Base-by-base conservation (phyloP, 305 asterid species). In the Stenogyne calaminthoides region DNA sequence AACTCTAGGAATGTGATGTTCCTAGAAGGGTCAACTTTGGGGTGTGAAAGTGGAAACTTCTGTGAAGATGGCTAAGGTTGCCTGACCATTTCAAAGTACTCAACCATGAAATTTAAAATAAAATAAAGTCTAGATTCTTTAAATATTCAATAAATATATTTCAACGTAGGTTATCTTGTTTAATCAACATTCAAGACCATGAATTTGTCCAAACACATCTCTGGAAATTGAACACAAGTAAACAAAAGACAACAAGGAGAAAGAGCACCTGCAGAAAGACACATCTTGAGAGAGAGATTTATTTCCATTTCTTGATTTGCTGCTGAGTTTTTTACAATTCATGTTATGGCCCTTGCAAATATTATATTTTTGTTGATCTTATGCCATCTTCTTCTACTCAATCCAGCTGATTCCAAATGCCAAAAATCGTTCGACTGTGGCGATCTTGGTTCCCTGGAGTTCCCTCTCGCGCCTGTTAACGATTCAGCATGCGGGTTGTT, bases 401-500 rank as follows among this genome's bases (percentile, higher is more conserved):
- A 18, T 54, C 9, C 6, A 12, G 78, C 56, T 32, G 7, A 73
- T 42, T 68, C 82, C 7, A 44, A 46, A 0, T 73, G 78, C 58
- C 64, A 32, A 3, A 22, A 29, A 11, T 51, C 72, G 9, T 78
- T 74, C 65, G 1, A 2, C 1, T 78, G 79, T 55, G 69, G 71
- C 55, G 3, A 61, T 19, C 64, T 78, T 7, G 69, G 72, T 5
- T 0, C 67, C 27, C 75, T 73, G 12, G 49, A 73, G 52, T 78
- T 62, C n/a, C 82, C 78, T 5, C 52, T 78, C 32, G 7, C 78
- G 3, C 5, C 2, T 32, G 4, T 1, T 4, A 1, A 0, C 20
- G 67, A 69, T 3, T 66, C 76, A 12, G 19, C 16, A 7, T 78
- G 79, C 25, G 79, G 79, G 4, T 18, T 76, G 2, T 63, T 72